Percentiles rank a stretch among this genome's conserved stretches.
phyloP scores from a whole-genome alignment of 2,329 filamentous ascomycete species.

The Neocucurbitaria cava region DNA sequence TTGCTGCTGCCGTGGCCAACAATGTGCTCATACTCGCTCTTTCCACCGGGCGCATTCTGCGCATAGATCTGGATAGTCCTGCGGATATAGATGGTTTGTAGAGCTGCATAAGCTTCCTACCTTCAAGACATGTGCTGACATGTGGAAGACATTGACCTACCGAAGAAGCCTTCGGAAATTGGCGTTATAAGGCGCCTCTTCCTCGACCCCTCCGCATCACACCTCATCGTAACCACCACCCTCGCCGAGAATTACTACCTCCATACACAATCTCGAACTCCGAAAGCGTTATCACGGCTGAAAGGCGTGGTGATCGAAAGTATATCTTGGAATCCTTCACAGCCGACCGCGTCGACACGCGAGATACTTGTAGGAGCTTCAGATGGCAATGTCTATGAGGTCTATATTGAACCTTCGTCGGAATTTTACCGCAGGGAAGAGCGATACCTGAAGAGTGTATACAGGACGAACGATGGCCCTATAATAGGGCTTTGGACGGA shows the following conservation, averaged over 20 bases:
- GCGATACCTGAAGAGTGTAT: conserved; percentile 84
- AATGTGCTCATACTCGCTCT: conserved; percentile 94
- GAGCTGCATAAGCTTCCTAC: not conserved
- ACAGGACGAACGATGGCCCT: conserved; percentile 81
- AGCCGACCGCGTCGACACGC: conserved; percentile 90
- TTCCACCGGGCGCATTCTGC: conserved; percentile 87
- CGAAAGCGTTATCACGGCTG: conserved; percentile 79
- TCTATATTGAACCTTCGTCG: conserved; percentile 89
- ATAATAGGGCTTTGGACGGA: conserved; percentile 89
- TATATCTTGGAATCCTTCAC: conserved; percentile 91
- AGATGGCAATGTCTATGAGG: conserved; percentile 96
- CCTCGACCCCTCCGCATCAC: conserved; percentile 94
- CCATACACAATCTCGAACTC: conserved; percentile 90
- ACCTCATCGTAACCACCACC: conserved; percentile 89
- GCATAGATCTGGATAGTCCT: conserved; percentile 91
- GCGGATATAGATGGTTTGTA: conserved; percentile 81
- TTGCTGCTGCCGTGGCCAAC: conserved; percentile 94
- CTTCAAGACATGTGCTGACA: conserved; percentile 15
- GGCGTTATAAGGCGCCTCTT: conserved; percentile 96
- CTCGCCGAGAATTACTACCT: conserved; percentile 97
- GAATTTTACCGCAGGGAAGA: conserved; percentile 97
- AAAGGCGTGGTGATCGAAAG: conserved; percentile 88
- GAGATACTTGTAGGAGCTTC: conserved; percentile 91
- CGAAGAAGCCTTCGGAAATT: conserved; percentile 88
- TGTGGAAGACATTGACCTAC: conserved; percentile 85